Evolutionary conservation across 1,139 yeast species (phyloP), one percentile per base, ranked within the genome.

Genomic region (Debaryomyces psychrophilus): DNA sequence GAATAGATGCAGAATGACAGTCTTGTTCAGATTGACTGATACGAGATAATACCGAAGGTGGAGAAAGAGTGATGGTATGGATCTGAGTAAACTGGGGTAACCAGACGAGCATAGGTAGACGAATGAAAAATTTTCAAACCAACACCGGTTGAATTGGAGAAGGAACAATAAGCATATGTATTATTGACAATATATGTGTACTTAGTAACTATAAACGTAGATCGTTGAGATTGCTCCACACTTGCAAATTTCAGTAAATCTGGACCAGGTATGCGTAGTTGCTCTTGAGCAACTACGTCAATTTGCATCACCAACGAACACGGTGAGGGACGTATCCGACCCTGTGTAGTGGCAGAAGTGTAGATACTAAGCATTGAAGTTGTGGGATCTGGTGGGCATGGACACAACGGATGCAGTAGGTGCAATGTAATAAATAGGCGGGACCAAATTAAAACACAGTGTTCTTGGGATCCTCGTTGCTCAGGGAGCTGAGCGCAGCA

Each of bases 391-490:
- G 8, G 33, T 18, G 9, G 20, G 5, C 20, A 14, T 8, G 8
- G 17, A 29, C 17, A 8, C 4, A 15, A 29, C 18, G 17, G 29
- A n/a, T n/a, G 22, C 15, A n/a, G 8, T 15, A 23, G 26, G 28
- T 17, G 18, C 23, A 7, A 15, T 18, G 27, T 29, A 38, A 38
- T 20, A 8, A 36, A 36, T 18, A 20, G 41, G 15, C 8, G 26
- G 12, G 34, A 27, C 17, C n/a, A 12, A 25, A 18, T 23, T 31
- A 40, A 15, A 40, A 31, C 4, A 43, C 37, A 11, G 44, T 44
- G 36, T 41, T 31, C 35, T 44, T 44, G 9, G 47, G 47, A 25
- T 44, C 47, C 27, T 41, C 38, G 27, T 15, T 23, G 14, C 37
- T 27, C 29, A 26, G 37, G 15, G 37, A 33, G 28, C 25, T 20